These are phyloP conservation scores for Pseudophaeomoniella oleicola DNA, from an alignment of 2,329 filamentous ascomycete species.

Conservation along the genomic window DNA sequence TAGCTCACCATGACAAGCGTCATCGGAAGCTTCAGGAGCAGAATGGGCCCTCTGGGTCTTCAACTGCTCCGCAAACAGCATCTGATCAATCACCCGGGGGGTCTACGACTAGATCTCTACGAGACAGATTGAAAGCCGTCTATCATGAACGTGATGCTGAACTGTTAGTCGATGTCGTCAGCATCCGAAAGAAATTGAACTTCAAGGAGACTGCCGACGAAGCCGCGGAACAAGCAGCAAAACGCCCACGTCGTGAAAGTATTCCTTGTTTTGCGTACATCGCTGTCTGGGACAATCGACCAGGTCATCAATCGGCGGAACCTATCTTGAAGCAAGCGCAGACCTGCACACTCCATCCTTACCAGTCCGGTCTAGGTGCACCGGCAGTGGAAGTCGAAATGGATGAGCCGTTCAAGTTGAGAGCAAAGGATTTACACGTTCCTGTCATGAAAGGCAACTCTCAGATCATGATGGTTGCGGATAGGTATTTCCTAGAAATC, in stretches of 20 bases:
- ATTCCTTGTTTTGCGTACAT: slow-evolving; percentile 9
- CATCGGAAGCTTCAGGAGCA: background rate
- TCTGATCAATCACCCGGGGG: background rate
- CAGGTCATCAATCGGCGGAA: slow-evolving; percentile 3
- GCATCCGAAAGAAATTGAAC: slow-evolving; percentile 11
- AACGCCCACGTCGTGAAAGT: slow-evolving; percentile 7
- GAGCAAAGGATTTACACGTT: slow-evolving; percentile 8
- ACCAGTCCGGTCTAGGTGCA: slow-evolving; percentile 6
- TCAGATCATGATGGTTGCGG: slow-evolving; percentile 4
- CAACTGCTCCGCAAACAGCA: background rate
- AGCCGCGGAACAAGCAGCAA: slow-evolving; percentile 4
- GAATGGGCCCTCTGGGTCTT: background rate
- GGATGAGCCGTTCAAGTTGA: slow-evolving; percentile 10
- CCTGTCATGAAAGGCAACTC: slow-evolving; percentile 4
- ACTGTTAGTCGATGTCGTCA: slow-evolving; percentile 8
- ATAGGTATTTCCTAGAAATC: slow-evolving; percentile 13
- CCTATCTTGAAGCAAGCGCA: slow-evolving; percentile 2
- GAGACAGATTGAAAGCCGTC: slow-evolving; percentile 1
- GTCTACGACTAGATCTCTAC: slow-evolving; percentile 1
- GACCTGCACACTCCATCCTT: slow-evolving; percentile 2
- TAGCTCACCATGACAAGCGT: slow-evolving; percentile 3
- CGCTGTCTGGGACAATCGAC: slow-evolving; percentile 12
- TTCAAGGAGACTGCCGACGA: slow-evolving; percentile 6
- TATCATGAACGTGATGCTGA: slow-evolving; percentile 5
- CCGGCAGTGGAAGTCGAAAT: slow-evolving; percentile 9